Conservation (phyloP, 163 green algal genomes). For the Prototheca cutis region DNA sequence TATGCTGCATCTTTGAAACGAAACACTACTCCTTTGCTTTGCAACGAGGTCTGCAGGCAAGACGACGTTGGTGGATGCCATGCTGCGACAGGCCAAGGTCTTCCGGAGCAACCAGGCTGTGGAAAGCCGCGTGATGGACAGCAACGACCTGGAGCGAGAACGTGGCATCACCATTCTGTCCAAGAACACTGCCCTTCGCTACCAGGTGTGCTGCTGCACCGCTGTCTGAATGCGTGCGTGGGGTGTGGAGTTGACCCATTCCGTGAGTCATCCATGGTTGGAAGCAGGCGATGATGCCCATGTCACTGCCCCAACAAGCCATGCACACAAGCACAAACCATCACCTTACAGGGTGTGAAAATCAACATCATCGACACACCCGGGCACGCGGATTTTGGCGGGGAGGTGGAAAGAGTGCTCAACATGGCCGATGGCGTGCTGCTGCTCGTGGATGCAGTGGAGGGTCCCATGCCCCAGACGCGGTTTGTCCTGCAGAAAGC, state of each 20-base stretch:
- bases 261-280: too few species aligned
- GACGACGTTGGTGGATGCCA: constrained; percentile 93
- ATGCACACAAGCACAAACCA: not conserved
- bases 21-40: not conserved
- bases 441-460: constrained; percentile 91
- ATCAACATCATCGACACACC: constrained; percentile 99
- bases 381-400: constrained; percentile 97
- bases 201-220: constrained; percentile 33
- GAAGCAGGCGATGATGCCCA: too few species aligned
- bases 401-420: constrained; percentile 96
- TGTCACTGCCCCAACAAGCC: not conserved
- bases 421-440: constrained; percentile 99
- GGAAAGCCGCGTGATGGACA: constrained; percentile 89
- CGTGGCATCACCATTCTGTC: constrained; percentile 98
- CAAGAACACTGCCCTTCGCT: constrained; percentile 92
- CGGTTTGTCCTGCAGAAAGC: constrained; percentile 97
- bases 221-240: not conserved
- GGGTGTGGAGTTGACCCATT: too few species aligned
- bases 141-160: constrained; percentile 92
- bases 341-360: constrained; percentile 45
- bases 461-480: constrained; percentile 99
- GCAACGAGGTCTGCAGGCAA: constrained; percentile 44
- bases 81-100: constrained; percentile 93
- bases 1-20: constrained; percentile 4
- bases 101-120: constrained; percentile 39